These are phyloP conservation scores for Blechomonas ayalai DNA, from an alignment of 208 protist species.

Conservation along the genomic window DNA sequence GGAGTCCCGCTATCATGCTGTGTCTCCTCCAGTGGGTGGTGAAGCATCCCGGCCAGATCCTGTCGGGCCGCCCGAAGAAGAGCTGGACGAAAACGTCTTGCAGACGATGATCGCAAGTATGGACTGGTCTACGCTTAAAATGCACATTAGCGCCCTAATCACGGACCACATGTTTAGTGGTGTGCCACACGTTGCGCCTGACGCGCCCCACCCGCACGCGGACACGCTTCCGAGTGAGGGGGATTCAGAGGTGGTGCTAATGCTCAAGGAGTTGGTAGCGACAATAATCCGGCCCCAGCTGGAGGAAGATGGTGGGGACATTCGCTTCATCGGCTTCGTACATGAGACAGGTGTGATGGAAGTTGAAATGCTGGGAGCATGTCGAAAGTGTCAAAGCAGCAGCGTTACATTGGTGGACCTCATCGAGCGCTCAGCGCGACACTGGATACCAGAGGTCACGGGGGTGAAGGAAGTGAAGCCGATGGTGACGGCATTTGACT, in stretches of 20 bases:
- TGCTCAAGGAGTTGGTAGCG: conserved; percentile 88
- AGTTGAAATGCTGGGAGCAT: conserved; percentile 89
- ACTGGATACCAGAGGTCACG: conserved; percentile 88
- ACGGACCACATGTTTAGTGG: conserved; percentile 83
- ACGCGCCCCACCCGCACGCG: conserved; percentile 69
- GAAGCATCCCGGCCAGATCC: neutral
- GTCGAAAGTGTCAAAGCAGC: conserved; percentile 79
- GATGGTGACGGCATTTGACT: conserved; percentile 13
- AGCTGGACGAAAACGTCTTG: conserved; percentile 45
- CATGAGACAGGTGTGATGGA: conserved; percentile 43
- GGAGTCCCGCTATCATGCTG: neutral
- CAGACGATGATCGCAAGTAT: conserved; percentile 45
- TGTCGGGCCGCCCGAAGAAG: conserved; percentile 15
- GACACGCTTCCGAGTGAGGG: conserved; percentile 78
- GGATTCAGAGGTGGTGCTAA: conserved; percentile 82
- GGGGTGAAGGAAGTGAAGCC: conserved; percentile 47
- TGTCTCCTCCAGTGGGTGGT: too few species aligned
- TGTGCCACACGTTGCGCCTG: conserved; percentile 53
- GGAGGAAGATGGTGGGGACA: conserved; percentile 89
- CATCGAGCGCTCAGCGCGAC: conserved; percentile 86
- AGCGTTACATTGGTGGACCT: conserved; percentile 79
- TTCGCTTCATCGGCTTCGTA: conserved; percentile 76
- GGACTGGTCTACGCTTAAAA: conserved; percentile 77
- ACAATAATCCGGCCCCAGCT: conserved; percentile 82
- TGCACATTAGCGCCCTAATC: conserved; percentile 73